Evolutionary conservation across 805 yeast species (phyloP), one percentile per base, ranked within the genome.

Genomic region (Myxozyma vanderwaltii): DNA sequence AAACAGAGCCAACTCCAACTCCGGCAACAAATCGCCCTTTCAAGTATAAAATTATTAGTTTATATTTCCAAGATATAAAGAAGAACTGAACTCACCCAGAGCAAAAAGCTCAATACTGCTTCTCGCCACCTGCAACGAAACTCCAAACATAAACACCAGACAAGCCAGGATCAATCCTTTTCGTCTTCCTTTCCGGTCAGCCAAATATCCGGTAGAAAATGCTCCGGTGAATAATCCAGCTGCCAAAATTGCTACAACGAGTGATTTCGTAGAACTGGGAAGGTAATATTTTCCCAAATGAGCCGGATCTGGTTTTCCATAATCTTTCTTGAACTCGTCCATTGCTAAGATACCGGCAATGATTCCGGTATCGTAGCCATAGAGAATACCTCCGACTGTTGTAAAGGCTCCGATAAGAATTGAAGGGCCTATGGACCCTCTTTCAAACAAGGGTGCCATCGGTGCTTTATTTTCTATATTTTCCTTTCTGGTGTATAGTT

Each of bases 361-460:
- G 48, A 89, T 75, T 1, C 96, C 96, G 0, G 97, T 90, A 72
- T 90, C 96, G 70, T 88, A 91, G 1, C 96, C 96, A 70, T 86
- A 90, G 43, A 90, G 76, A 70, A 90, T 88, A 0, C 96, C 97
- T 27, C 96, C 96, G n/a, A 88, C 81, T 13, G 96, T 95, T 10
- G 94, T 92, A 60, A 89, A 85, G 23, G 82, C 70, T 59, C 96
- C 96, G 3, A 90, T 91, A 7, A 81, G 75, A 35, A 88, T 72
- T 2, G 95, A 89, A 2, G 64, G 64, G 29, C 44, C 35, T 3
- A 51, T 29, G 7, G 64, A 61, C 21, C 63, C 64, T 31, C 31
- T 21, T 27, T 51, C 49, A 21, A 51, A 51, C 4, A 41, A 12
- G 15, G 40, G 54, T 15, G 54, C 45, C 54, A 50, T 40, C n/a